These are phyloP conservation scores for Canna indica DNA, from an alignment of 176 grass and related monocot genomes.

Conservation along the genomic window DNA sequence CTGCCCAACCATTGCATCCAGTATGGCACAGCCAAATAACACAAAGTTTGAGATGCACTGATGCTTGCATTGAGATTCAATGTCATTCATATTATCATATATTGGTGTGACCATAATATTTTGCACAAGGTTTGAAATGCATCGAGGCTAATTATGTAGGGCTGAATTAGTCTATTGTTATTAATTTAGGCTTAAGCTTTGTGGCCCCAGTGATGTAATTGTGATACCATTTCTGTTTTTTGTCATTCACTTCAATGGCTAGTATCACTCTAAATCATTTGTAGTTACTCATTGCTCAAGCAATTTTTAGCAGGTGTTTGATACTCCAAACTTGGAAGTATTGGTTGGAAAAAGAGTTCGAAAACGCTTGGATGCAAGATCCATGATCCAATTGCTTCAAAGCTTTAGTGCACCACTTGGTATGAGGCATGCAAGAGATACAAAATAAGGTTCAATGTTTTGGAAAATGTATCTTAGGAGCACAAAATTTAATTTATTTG, in stretches of 20 bases:
- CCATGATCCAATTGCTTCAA: constrained; percentile 70
- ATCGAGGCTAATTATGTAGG: too few relatives aligned
- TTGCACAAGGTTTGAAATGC: too few relatives aligned
- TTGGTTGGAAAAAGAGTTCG: constrained; percentile 56
- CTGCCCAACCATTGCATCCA: too few relatives aligned
- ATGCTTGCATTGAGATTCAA: too few relatives aligned
- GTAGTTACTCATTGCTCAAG: not conserved
- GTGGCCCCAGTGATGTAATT: too few relatives aligned
- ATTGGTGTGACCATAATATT: too few relatives aligned
- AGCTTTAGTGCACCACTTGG: constrained; percentile 66
- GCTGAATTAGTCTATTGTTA: too few relatives aligned
- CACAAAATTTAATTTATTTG: not conserved
- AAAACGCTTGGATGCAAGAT: constrained; percentile 82
- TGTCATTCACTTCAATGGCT: not conserved
- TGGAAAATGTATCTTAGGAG: not conserved
- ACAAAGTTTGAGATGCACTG: too few relatives aligned
- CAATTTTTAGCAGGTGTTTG: constrained; percentile 49
- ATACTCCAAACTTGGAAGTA: constrained; percentile 60
- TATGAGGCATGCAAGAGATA: constrained; percentile 33
- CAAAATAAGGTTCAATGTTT: constrained; percentile 9
- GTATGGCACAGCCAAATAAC: too few relatives aligned
- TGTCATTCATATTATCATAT: too few relatives aligned
- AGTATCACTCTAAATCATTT: not conserved
- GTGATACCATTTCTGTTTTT: too few relatives aligned
- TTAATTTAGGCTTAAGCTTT: not conserved